Base-by-base conservation (phyloP, 2,329 filamentous ascomycete genomes). In the Botryotinia convoluta region DNA sequence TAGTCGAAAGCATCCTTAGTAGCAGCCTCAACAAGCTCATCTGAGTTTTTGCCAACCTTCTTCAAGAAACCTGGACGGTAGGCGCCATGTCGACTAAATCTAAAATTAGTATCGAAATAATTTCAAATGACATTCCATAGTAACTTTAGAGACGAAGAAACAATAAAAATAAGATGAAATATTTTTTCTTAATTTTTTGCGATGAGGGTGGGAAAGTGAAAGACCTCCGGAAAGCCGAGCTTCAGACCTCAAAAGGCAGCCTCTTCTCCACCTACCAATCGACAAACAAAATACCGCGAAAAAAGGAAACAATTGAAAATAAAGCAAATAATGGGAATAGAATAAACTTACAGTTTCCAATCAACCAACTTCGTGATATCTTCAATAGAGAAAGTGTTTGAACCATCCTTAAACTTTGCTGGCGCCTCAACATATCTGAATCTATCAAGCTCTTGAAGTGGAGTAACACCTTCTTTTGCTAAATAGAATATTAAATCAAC, bases 341-440 rank as follows among this genome's bases (percentile, higher is more conserved):
- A 39, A 16, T 59, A 22, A 62, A 81, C 89, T 80, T 83, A 92
- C 89, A 93, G 83, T 80, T 93, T 93, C 91, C 91, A 93, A 64
- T 91, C 86, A 16, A 93, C 87, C 5, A 93, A 84, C 32, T 78
- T 83, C 77, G 88, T 86, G 48, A 93, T 83, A 77, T 93, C 87
- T 3, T 80, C 82, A 83, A 93, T 87, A 18, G 81, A 32, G 78
- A 76, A 8, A 60, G 79, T 77, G 9, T 76, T 76, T 44, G 79
- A 77, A 12, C 78, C 77, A 69, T 80, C 79, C 4, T 80, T 80
- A 74, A 92, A 89, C 2, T 77, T 75, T 1, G 81, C 77, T 1
- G 87, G 84, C 3, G 90, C 88, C 35, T 85, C 84, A 14, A 82
- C 80, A 77, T 91, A 90, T 73, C 91, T 87, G 77, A 87, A 89